phyloP scores from a whole-genome alignment of 2,329 filamentous ascomycete genomes.

The Lasiodiplodia sp. region DNA sequence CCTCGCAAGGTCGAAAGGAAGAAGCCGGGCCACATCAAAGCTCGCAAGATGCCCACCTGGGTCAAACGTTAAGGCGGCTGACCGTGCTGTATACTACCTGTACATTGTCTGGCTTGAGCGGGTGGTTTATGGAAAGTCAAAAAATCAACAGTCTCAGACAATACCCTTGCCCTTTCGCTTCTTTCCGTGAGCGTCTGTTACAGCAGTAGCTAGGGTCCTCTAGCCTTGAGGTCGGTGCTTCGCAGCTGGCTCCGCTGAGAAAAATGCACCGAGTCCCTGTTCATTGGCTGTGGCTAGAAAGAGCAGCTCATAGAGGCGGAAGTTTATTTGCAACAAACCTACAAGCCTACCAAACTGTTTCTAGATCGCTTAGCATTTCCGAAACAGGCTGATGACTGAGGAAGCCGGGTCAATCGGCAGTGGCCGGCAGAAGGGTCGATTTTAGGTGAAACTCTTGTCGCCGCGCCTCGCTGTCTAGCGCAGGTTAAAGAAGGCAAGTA shows the following conservation, averaged over 20 bases:
- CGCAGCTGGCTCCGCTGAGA: slow-evolving; percentile 13
- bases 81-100: slow-evolving; percentile 22
- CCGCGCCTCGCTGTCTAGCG: slow-evolving; percentile 15
- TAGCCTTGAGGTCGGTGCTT: background rate
- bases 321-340: slow-evolving; percentile 30
- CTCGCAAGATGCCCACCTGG: slow-evolving; percentile 97
- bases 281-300: slow-evolving; percentile 5
- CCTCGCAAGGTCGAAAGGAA: slow-evolving; percentile 94
- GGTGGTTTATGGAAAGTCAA: slow-evolving; percentile 24
- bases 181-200: slow-evolving; percentile 15
- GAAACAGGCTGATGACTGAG: slow-evolving; percentile 22
- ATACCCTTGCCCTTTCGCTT: slow-evolving; percentile 6
- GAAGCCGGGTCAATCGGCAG: slow-evolving; percentile 11
- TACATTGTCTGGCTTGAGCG: slow-evolving; percentile 22
- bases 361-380: slow-evolving; percentile 22
- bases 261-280: slow-evolving; percentile 8
- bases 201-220: slow-evolving; percentile 4
- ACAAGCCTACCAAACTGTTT: slow-evolving; percentile 25
- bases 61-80: slow-evolving; percentile 73
- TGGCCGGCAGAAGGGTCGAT: slow-evolving; percentile 17
- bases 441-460: slow-evolving; percentile 22
- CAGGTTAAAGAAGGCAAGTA: slow-evolving; percentile 11
- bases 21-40: slow-evolving; percentile 95
- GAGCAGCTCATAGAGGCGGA: slow-evolving; percentile 12
- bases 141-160: slow-evolving; percentile 22